A percentile compares a stretch with the other conserved stretches of the same genome.
Conservation (phyloP, 495 filamentous ascomycete genomes). For the Penicillium turbatum region DNA sequence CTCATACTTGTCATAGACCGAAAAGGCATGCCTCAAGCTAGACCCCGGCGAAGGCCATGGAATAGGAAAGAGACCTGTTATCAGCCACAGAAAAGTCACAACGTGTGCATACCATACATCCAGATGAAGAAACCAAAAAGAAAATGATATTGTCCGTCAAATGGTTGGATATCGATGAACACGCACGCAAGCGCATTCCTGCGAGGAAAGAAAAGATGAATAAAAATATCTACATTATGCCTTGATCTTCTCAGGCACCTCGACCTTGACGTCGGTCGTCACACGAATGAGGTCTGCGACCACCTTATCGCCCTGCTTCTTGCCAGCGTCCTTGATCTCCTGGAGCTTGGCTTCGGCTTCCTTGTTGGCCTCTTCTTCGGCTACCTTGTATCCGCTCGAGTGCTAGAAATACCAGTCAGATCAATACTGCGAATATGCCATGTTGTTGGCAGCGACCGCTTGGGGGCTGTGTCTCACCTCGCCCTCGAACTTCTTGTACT, state of each 20-base stretch:
- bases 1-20: too few relatives aligned
- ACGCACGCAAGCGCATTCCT: constrained; percentile 23
- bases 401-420: constrained; percentile 48
- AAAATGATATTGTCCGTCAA: constrained; percentile 21
- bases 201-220: constrained; percentile 18
- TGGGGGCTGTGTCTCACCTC: constrained; percentile 55
- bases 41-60: too few relatives aligned
- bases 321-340: constrained; percentile 75
- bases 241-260: constrained; percentile 55
- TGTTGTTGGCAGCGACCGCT: background rate
- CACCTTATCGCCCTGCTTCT: constrained; percentile 73
- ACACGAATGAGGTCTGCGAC: constrained; percentile 74
- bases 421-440: background rate
- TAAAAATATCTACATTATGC: constrained; percentile 29
- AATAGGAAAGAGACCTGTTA: background rate
- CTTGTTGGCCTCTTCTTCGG: constrained; percentile 78
- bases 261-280: constrained; percentile 73
- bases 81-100: too few relatives aligned
- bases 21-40: too few relatives aligned
- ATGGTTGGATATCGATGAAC: constrained; percentile 29
- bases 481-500: constrained; percentile 91
- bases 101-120: background rate
- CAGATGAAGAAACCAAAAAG: constrained; percentile 10
- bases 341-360: constrained; percentile 76
- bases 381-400: constrained; percentile 79